phyloP scores from a whole-genome alignment of 371 early-diverging fungal species.

The Sporodiniella umbellata region DNA sequence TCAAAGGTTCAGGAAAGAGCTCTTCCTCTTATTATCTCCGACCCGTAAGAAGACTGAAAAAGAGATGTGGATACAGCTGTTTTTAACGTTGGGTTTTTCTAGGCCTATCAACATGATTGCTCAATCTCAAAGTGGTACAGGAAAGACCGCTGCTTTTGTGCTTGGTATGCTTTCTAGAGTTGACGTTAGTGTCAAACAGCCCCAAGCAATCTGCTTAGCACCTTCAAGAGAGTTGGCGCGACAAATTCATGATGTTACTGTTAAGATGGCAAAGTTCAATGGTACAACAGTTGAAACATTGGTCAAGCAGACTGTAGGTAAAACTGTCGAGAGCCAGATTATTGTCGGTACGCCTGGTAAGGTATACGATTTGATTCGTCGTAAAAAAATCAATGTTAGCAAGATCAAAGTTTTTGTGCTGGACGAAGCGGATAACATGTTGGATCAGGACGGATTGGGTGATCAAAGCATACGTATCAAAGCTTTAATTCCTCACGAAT shows the following conservation, averaged over 20 bases:
- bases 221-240: conserved; percentile 97
- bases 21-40: conserved; percentile 75
- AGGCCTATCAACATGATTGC: conserved; percentile 51
- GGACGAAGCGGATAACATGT: conserved; percentile 97
- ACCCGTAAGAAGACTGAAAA: conserved; percentile 45
- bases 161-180: conserved; percentile 85
- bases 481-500: conserved; percentile 56
- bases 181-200: conserved; percentile 44
- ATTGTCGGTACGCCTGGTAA: conserved; percentile 98
- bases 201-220: conserved; percentile 89
- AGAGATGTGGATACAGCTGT: neutral
- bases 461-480: conserved; percentile 85
- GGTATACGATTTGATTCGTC: conserved; percentile 70
- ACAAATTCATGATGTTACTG: conserved; percentile 92
- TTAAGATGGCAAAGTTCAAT: conserved; percentile 87
- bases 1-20: conserved; percentile 95
- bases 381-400: conserved; percentile 56
- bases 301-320: conserved; percentile 65
- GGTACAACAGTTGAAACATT: conserved; percentile 71
- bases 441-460: conserved; percentile 85
- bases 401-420: conserved; percentile 80
- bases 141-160: conserved; percentile 96
- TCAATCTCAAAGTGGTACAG: conserved; percentile 52
- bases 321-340: conserved; percentile 62
- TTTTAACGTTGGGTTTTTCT: neutral